A percentile compares a stretch with the other conserved stretches of the same genome.
Evolutionary conservation across 495 filamentous ascomycete species (phyloP).

Genomic region (Diplogelasinospora grovesii): DNA sequence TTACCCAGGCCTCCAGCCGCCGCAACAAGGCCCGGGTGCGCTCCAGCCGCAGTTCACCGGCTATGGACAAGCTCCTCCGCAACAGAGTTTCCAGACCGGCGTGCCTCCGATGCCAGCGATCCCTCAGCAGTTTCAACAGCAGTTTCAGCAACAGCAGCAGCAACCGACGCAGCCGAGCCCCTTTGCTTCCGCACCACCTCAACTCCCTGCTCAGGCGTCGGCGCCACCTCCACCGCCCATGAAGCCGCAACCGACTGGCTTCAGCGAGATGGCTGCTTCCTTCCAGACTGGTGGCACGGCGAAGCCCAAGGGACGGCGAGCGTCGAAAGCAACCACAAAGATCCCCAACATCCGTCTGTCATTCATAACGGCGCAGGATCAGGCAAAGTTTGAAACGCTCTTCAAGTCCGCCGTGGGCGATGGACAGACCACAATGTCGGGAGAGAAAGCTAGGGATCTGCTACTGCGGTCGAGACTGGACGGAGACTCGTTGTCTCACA

Average conservation of each 20-base stretch:
- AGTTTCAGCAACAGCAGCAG: slow-evolving; percentile 38
- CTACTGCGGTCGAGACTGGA: slow-evolving; percentile 80
- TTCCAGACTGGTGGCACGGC: slow-evolving; percentile 58
- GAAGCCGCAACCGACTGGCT: slow-evolving; percentile 68
- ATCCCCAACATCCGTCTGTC: slow-evolving; percentile 95
- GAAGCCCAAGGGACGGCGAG: slow-evolving; percentile 42
- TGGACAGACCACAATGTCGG: slow-evolving; percentile 74
- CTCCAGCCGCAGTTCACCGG: slow-evolving; percentile 53
- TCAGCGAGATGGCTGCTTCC: slow-evolving; percentile 77
- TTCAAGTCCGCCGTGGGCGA: slow-evolving; percentile 95
- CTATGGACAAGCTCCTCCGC: slow-evolving; percentile 39
- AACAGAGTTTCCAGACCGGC: slow-evolving; percentile 41
- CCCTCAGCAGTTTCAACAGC: slow-evolving; percentile 45
- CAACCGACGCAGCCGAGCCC: slow-evolving; percentile 37
- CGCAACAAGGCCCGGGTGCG: slow-evolving; percentile 45
- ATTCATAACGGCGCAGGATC: slow-evolving; percentile 92
- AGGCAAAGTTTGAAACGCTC: slow-evolving; percentile 95
- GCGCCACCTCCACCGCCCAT: slow-evolving; percentile 36
- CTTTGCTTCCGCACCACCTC: slow-evolving; percentile 27
- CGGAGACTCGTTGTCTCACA: slow-evolving; percentile 74
- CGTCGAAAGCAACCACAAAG: slow-evolving; percentile 45
- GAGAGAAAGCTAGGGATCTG: slow-evolving; percentile 84
- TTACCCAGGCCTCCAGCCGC: slow-evolving; percentile 45
- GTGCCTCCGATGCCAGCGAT: slow-evolving; percentile 51
- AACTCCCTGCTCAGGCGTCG: slow-evolving; percentile 20